Evolutionary conservation across 2,329 filamentous ascomycete genomes (phyloP), one percentile per base, ranked within the genome.

Genomic region (Pseudocercospora cruenta): DNA sequence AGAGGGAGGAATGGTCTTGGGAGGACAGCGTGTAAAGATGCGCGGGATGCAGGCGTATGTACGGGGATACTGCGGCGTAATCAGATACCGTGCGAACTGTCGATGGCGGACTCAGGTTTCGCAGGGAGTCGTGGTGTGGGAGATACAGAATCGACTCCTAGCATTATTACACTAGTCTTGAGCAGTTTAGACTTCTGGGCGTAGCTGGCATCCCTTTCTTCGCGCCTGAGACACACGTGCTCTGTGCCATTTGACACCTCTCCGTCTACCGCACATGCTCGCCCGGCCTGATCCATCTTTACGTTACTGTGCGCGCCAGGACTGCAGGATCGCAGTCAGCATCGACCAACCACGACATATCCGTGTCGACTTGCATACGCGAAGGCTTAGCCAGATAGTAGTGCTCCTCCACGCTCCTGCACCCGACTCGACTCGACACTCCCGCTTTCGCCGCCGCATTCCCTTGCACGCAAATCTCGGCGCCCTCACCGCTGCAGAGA

Each of bases 401-500:
- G 19, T 55, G 16, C 16, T 28, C 51, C 51, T 33, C 24, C 16
- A 26, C 24, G 26, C 26, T 31, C 51, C 51, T 55, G 21, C 51
- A n/a, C 10, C 24, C 14, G 51, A n/a, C 22, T 26, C 22, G 22
- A 28, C 16, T 55, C 51, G 51, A 55, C 51, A 55, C 26, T 55
- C 51, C 51, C 51, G 51, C 51, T 26, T 31, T 43, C 39, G 39
- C 39, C 55, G 55, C 55, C 55, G 55, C 55, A 58, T 43, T 58
- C 55, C 55, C 55, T 58, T 58, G 55, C 55, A 39, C 55, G 31
- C 55, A 58, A 58, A 39, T 39, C 55, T 58, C 55, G 55, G 47
- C 43, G 55, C 19, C 3, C 55, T 58, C 55, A 58, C 55, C 55
- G 55, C 55, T 24, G 33, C 39, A 19, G 39, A n/a, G 39, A 39